phyloP scores from a whole-genome alignment of 2,329 filamentous ascomycete species.

The Cadophora gregata region DNA sequence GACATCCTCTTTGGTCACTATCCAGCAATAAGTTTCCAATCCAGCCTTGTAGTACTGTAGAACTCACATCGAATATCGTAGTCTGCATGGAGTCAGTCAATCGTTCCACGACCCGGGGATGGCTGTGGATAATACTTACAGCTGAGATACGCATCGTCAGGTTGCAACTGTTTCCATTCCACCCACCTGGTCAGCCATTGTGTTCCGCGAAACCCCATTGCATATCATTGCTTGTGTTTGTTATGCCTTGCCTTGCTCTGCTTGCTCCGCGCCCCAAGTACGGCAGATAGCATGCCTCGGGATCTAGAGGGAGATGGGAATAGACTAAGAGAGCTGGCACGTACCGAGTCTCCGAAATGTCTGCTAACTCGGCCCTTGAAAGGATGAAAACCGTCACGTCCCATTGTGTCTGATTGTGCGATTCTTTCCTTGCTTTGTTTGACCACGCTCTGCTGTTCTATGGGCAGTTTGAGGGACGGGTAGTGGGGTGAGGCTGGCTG shows the following conservation, averaged over 20 bases:
- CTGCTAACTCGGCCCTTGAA: constrained; percentile 57
- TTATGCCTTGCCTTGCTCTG: neutral
- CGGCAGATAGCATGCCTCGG: constrained; percentile 2
- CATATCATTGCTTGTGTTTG: constrained; percentile 3
- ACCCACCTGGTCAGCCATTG: constrained; percentile 34
- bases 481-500: constrained; percentile 23
- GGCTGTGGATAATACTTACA: constrained; percentile 56
- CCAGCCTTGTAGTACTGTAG: neutral
- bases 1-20: constrained; percentile 89
- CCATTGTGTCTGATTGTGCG: constrained; percentile 34
- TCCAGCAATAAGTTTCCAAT: constrained; percentile 35
- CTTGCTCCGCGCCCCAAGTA: neutral
- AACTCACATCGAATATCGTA: constrained; percentile 66
- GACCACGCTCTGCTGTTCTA: neutral
- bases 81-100: constrained; percentile 51
- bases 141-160: constrained; percentile 73
- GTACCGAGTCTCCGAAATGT: constrained; percentile 57
- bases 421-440: constrained; percentile 5
- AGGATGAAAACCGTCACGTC: constrained; percentile 53
- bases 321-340: constrained; percentile 28
- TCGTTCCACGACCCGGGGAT: neutral
- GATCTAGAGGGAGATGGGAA: neutral
- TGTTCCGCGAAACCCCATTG: constrained; percentile 26
- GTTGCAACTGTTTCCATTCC: constrained; percentile 51
- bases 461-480: neutral